These are phyloP conservation scores for Colletotrichum sp. DNA, from an alignment of 2,329 filamentous ascomycete species.

Conservation along the genomic window DNA sequence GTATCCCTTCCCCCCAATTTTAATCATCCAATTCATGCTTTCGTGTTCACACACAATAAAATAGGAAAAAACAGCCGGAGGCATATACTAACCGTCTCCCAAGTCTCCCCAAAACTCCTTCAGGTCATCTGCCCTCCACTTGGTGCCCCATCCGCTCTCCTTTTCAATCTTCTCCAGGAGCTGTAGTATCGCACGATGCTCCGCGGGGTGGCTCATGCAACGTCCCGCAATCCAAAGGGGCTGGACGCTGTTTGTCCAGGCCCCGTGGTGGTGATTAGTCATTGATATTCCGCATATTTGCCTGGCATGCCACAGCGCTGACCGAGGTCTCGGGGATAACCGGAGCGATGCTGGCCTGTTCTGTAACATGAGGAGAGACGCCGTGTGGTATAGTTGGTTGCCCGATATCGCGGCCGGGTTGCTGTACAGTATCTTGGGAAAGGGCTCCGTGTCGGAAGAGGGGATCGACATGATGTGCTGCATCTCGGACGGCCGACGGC, in stretches of 20 bases:
- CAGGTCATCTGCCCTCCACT: slow-evolving; percentile 57
- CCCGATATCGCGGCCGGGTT: slow-evolving; percentile 62
- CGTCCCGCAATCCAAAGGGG: slow-evolving; percentile 62
- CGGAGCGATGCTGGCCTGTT: slow-evolving; percentile 38
- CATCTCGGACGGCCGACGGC: slow-evolving; percentile 51
- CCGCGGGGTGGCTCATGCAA: slow-evolving; percentile 55
- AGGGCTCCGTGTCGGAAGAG: slow-evolving; percentile 42
- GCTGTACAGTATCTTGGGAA: slow-evolving; percentile 57
- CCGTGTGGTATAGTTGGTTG: slow-evolving; percentile 63
- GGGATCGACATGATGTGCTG: slow-evolving; percentile 46
- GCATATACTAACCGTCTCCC: slow-evolving; percentile 20
- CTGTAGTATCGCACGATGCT: slow-evolving; percentile 44
- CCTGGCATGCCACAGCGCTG: slow-evolving; percentile 59
- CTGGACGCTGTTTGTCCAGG: slow-evolving; percentile 62
- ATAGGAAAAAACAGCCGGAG: slow-evolving; percentile 1
- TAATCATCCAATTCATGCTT: not conserved
- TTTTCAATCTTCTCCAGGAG: slow-evolving; percentile 55
- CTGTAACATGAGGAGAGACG: slow-evolving; percentile 56
- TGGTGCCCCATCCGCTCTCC: slow-evolving; percentile 58
- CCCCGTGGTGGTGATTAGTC: slow-evolving; percentile 60
- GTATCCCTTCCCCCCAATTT: not conserved
- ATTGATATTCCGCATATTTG: slow-evolving; percentile 62
- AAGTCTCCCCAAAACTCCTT: slow-evolving; percentile 43
- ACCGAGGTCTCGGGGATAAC: slow-evolving; percentile 31
- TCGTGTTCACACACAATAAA: not conserved